phyloP scores from a whole-genome alignment of 257 asterid species.

The Echium plantagineum region DNA sequence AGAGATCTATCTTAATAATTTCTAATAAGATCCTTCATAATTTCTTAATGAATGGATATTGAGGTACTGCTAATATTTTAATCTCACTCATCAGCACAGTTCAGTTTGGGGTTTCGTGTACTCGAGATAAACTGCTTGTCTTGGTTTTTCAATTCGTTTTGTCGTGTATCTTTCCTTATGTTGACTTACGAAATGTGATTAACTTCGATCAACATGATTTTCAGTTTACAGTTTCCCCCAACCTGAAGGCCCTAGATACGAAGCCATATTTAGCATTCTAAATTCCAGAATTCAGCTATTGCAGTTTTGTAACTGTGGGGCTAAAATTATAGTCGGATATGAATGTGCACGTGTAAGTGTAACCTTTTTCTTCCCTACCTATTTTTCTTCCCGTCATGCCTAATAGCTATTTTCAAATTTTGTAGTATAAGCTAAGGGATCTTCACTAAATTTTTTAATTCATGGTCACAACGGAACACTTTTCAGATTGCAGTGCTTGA shows the following conservation, averaged over 20 bases:
- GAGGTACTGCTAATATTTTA: no score
- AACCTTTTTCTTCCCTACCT: conserved; percentile 10
- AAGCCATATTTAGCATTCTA: conserved; percentile 57
- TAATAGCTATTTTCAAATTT: neutral
- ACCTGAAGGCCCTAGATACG: conserved; percentile 48
- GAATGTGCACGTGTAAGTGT: conserved; percentile 60
- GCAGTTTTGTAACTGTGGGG: conserved; percentile 43
- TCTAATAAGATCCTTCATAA: no score
- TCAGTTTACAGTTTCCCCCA: conserved; percentile 52
- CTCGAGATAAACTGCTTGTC: conserved; percentile 3
- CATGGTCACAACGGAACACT: conserved; percentile 12
- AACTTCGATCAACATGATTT: neutral
- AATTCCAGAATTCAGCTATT: conserved; percentile 51
- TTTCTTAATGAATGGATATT: no score
- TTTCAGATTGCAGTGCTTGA: conserved; percentile 79
- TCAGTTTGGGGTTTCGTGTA: neutral
- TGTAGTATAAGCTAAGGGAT: neutral
- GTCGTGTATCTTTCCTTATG: neutral
- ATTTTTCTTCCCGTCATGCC: neutral
- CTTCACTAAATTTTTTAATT: conserved; percentile 4
- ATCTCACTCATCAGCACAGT: neutral
- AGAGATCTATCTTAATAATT: no score
- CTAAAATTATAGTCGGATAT: conserved; percentile 61
- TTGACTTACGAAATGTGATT: neutral
- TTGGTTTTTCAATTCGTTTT: conserved; percentile 4